These are phyloP conservation scores for Fagopyrum homotropicum DNA, from an alignment of 148 eudicot species.

Conservation along the genomic window DNA sequence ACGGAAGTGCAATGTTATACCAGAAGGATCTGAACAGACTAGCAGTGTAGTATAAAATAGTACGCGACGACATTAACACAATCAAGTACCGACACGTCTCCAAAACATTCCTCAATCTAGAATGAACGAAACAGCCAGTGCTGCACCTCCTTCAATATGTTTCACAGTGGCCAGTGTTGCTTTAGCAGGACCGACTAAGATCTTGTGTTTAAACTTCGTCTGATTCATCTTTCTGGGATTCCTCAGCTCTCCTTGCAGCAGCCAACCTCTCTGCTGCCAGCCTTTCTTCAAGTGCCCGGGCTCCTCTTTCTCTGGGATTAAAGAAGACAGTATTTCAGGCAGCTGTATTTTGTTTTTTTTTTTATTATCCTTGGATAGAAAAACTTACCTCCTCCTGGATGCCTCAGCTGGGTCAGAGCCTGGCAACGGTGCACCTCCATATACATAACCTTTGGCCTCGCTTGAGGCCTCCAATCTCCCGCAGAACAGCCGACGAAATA, in stretches of 20 bases:
- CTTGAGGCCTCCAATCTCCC: slow-evolving; percentile 52
- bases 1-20: not conserved
- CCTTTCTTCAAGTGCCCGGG: slow-evolving; percentile 95
- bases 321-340: not conserved
- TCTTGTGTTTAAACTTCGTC: slow-evolving; percentile 47
- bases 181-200: not conserved
- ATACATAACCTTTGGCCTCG: slow-evolving; percentile 48
- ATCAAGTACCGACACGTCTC: not conserved
- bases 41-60: not conserved
- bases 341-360: not conserved
- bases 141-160: not conserved
- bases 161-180: not conserved
- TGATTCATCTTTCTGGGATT: slow-evolving; percentile 39
- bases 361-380: not conserved
- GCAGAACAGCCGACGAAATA: slow-evolving; percentile 75
- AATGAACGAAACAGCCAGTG: not conserved
- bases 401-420: slow-evolving; percentile 94
- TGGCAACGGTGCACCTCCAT: slow-evolving; percentile 65
- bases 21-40: not conserved
- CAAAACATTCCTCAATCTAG: slow-evolving; percentile 1
- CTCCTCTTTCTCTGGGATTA: slow-evolving; percentile 81
- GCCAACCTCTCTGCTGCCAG: slow-evolving; percentile 72
- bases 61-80: not conserved
- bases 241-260: slow-evolving; percentile 47
- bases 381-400: slow-evolving; percentile 76